Conservation (phyloP, 73 alveolate species). For the Blepharisma japonicum region DNA sequence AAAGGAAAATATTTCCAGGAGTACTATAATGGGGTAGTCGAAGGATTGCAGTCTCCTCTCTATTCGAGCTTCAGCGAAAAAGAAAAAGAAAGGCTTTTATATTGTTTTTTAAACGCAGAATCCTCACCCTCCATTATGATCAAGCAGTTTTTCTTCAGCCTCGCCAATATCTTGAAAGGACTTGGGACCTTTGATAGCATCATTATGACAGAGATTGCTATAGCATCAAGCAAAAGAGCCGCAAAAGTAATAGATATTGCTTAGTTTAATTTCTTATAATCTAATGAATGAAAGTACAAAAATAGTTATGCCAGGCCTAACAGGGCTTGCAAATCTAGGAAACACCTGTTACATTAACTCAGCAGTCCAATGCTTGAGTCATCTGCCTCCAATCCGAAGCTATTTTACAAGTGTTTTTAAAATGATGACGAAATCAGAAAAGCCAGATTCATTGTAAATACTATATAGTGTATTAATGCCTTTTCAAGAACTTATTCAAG, state of each 20-base stretch:
- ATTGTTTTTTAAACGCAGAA: background rate
- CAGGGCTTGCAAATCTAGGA: constrained; percentile 83
- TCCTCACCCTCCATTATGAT: background rate
- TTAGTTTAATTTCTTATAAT: background rate
- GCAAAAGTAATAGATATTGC: background rate
- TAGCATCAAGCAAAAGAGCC: background rate
- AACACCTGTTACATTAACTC: constrained; percentile 90
- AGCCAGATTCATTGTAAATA: too few relatives aligned
- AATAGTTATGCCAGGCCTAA: constrained; percentile 40
- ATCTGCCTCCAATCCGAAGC: constrained; percentile 57
- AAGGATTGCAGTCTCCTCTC: background rate
- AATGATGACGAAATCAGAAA: too few relatives aligned
- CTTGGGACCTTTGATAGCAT: background rate
- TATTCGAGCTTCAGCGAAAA: background rate
- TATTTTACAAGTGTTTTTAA: constrained; percentile 38
- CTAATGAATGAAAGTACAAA: too few relatives aligned
- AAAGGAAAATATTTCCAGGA: background rate
- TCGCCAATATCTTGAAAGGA: constrained; percentile 14
- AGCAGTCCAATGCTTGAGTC: constrained; percentile 72
- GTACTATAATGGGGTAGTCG: background rate
- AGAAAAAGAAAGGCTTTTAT: constrained; percentile 15
- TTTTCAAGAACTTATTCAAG: background rate
- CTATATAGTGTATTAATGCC: too few relatives aligned
- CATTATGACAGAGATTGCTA: constrained; percentile 6
- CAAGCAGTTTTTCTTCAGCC: background rate